A percentile compares a stretch with the other conserved stretches of the same genome.
Conservation (phyloP, 257 asterid genomes). For the Coffea eugenioides region DNA sequence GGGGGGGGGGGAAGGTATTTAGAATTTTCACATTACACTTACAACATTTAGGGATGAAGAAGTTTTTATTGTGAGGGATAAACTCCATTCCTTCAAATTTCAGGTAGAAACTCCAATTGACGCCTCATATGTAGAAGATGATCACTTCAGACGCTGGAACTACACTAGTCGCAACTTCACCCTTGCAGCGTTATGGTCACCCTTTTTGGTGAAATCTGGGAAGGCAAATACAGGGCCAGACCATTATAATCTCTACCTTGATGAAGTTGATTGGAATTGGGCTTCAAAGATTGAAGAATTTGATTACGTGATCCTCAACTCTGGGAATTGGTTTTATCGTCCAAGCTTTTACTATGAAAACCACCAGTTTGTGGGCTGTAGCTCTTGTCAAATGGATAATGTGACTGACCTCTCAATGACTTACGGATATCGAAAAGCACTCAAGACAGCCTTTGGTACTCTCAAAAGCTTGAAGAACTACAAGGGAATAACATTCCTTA, state of each 20-base stretch:
- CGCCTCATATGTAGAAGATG: conserved; percentile 32
- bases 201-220: conserved; percentile 34
- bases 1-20: too few relatives aligned
- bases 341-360: conserved; percentile 35
- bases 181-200: conserved; percentile 41
- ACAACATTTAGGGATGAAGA: too few relatives aligned
- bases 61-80: too few relatives aligned
- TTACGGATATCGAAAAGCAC: conserved; percentile 33
- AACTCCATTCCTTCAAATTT: neutral
- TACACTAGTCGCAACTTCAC: conserved; percentile 48
- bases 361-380: conserved; percentile 34
- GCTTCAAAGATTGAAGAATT: conserved; percentile 30
- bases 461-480: conserved; percentile 25
- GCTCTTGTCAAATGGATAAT: conserved; percentile 23
- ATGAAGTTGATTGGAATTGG: conserved; percentile 38
- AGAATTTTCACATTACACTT: too few relatives aligned
- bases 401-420: conserved; percentile 29
- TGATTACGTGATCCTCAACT: conserved; percentile 33
- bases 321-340: conserved; percentile 40
- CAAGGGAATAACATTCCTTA: conserved; percentile 23
- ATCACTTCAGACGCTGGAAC: conserved; percentile 50
- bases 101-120: conserved; percentile 52
- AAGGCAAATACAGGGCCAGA: conserved; percentile 24
- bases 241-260: conserved; percentile 38
- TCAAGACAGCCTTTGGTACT: conserved; percentile 36